phyloP scores from a whole-genome alignment of 495 filamentous ascomycete genomes.

The Echria macrotheca region DNA sequence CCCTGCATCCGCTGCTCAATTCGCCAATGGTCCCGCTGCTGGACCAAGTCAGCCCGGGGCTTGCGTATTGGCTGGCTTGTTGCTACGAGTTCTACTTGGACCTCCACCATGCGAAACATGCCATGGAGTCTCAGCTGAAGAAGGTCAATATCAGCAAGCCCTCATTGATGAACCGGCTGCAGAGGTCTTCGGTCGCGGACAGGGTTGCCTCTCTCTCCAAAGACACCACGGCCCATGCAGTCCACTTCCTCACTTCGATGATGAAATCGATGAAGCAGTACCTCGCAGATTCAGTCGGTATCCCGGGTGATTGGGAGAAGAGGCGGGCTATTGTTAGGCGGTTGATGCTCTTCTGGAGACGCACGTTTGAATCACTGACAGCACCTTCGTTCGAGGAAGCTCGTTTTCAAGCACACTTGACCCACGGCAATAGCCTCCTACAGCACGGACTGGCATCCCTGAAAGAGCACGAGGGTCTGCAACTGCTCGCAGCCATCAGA shows the following conservation, averaged over 20 bases:
- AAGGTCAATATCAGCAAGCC: constrained; percentile 44
- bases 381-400: constrained; percentile 45
- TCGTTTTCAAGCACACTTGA: constrained; percentile 49
- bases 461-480: constrained; percentile 16
- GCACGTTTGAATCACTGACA: constrained; percentile 46
- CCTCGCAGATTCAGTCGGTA: constrained; percentile 21
- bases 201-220: constrained; percentile 56
- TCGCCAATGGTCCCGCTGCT: constrained; percentile 45
- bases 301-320: constrained; percentile 25
- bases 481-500: constrained; percentile 26
- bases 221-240: constrained; percentile 54
- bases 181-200: constrained; percentile 57
- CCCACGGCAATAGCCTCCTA: constrained; percentile 30
- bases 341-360: constrained; percentile 53
- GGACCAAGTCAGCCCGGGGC: constrained; percentile 21
- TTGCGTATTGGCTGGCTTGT: constrained; percentile 39
- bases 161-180: constrained; percentile 60
- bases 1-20: constrained; percentile 62
- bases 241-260: constrained; percentile 33
- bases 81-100: constrained; percentile 50
- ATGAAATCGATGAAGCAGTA: constrained; percentile 31
- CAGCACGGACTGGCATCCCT: constrained; percentile 17
- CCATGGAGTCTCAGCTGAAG: constrained; percentile 29
- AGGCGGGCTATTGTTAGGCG: constrained; percentile 34
- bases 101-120: constrained; percentile 27